Evolutionary conservation across 2,329 filamentous ascomycete species (phyloP), one percentile per base, ranked within the genome.

Genomic region (Plenodomus lindquistii): DNA sequence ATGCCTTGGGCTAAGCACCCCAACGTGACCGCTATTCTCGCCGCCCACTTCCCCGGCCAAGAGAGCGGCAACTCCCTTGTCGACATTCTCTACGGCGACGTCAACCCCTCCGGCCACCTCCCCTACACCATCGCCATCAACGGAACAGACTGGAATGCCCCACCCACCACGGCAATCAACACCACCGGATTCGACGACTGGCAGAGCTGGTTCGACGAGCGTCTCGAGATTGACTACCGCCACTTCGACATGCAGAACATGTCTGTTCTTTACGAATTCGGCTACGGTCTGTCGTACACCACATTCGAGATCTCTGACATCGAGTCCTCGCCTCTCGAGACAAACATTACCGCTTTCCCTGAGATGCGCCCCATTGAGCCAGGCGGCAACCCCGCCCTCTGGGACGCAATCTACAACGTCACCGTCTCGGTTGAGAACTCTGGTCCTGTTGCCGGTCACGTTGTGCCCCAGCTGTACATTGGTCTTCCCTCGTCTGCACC

Each of bases 61-160:
- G 71, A 76, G 55, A 62, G 60, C 13, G 73, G 73, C 16, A 64
- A 75, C 60, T 69, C 70, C 9, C 59, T 76, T 37, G 67, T 69
- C 31, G 74, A 75, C 42, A 56, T 75, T 2, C 76, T 96, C 2
- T 90, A 92, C 50, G 92, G 92, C 7, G 81, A 87, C 19, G 80
- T 85, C 10, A 93, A 91, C 62, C 86, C 86, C 0, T 90, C 84
- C 41, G 91, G 92, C 17, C 87, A 89, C 48, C 76, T 97, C 2
- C 91, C 92, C 0, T 96, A 95, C 73, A 96, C 91, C 1, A 87
- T 96, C 38, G 90, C 89, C 9, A 85, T 85, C 61, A 79, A 78
- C 1, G 77, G 87, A 1, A 76, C 81, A 22, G 90, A 96, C 67
- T 93, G 94, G 62, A 60, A 65, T 20, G 65, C 65, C 3, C 66